These are phyloP conservation scores for Botrytis aclada DNA, from an alignment of 2,329 filamentous ascomycete genomes.

Conservation along the genomic window DNA sequence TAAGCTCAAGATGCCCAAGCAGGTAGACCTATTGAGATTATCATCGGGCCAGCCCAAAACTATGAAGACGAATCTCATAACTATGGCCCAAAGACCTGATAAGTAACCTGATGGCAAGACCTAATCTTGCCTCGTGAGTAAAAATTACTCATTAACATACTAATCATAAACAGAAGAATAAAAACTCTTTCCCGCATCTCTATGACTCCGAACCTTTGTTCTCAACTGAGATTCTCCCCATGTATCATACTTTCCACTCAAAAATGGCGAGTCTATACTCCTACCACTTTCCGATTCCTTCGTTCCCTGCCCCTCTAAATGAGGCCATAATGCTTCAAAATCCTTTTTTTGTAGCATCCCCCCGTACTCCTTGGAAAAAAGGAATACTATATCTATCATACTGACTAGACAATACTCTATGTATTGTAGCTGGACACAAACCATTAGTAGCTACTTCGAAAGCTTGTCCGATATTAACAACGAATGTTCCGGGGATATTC, in stretches of 20 bases:
- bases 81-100: too few species aligned
- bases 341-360: conserved; percentile 17
- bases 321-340: conserved; percentile 16
- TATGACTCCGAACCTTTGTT: conserved; percentile 17
- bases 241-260: conserved; percentile 10
- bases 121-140: too few species aligned
- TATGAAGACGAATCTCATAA: too few species aligned
- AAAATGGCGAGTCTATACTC: conserved; percentile 9
- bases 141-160: conserved; percentile 11
- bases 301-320: not conserved
- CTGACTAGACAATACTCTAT: conserved; percentile 15
- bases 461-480: conserved; percentile 17
- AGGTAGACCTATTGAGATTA: too few species aligned
- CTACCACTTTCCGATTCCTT: not conserved
- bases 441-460: conserved; percentile 18
- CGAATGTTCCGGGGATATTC: conserved; percentile 16
- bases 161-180: conserved; percentile 9
- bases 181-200: not conserved
- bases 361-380: conserved; percentile 15
- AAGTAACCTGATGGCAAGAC: too few species aligned
- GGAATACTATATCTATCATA: conserved; percentile 16
- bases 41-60: too few species aligned
- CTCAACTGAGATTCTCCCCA: conserved; percentile 20
- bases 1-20: too few species aligned
- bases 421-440: conserved; percentile 15